phyloP scores from a whole-genome alignment of 1,139 yeast genomes.

The Kurtzmaniella quercitrusa region DNA sequence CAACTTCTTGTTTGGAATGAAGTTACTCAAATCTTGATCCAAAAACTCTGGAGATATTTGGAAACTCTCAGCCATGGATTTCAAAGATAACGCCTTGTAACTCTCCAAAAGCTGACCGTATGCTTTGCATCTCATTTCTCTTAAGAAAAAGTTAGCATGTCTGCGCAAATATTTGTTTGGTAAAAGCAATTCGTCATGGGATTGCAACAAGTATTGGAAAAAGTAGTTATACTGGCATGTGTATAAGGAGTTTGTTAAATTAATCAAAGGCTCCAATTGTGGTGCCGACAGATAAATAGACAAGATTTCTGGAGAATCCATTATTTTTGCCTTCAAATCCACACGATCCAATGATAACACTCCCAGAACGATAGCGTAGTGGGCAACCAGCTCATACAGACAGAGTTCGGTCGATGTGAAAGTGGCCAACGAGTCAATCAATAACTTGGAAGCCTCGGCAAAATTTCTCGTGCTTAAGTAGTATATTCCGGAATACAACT shows the following conservation, averaged over 20 bases:
- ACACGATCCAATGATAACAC: slow-evolving; percentile 78
- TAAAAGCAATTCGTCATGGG: slow-evolving; percentile 69
- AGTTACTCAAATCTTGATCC: slow-evolving; percentile 77
- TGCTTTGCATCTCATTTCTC: slow-evolving; percentile 95
- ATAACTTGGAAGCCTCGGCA: slow-evolving; percentile 71
- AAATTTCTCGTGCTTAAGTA: slow-evolving; percentile 83
- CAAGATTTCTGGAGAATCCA: slow-evolving; percentile 92
- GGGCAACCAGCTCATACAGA: slow-evolving; percentile 85
- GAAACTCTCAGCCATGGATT: slow-evolving; percentile 92
- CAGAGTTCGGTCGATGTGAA: slow-evolving; percentile 94
- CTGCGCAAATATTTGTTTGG: slow-evolving; percentile 72
- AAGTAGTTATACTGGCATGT: slow-evolving; percentile 83
- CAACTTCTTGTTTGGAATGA: slow-evolving; percentile 88
- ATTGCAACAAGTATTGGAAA: slow-evolving; percentile 73
- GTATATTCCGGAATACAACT: slow-evolving; percentile 86
- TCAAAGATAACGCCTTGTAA: slow-evolving; percentile 82
- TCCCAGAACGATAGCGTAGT: slow-evolving; percentile 84
- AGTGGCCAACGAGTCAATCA: slow-evolving; percentile 90
- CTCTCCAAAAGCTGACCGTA: slow-evolving; percentile 92
- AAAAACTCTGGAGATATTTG: slow-evolving; percentile 83
- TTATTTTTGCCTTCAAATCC: slow-evolving; percentile 75
- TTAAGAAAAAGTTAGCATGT: slow-evolving; percentile 78
- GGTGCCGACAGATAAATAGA: slow-evolving; percentile 73
- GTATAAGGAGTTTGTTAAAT: slow-evolving; percentile 82
- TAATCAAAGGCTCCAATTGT: slow-evolving; percentile 74